Evolutionary conservation across 768 basidiomycete genomes (phyloP).

Genomic region (Polyporus arcularius): DNA sequence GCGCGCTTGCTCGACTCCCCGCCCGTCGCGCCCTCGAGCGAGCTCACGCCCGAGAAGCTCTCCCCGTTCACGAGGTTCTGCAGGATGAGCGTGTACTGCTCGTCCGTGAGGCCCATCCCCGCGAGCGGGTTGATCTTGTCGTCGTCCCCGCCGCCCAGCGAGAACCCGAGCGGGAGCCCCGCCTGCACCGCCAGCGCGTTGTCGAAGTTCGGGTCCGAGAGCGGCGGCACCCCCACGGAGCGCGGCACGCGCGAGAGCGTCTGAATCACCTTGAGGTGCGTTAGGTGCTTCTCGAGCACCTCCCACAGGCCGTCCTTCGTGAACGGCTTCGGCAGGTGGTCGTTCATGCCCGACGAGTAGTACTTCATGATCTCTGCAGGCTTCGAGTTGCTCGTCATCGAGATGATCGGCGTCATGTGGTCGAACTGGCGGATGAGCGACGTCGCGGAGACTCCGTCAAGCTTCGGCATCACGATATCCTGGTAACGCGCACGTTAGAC

Average conservation of each 20-base stretch:
- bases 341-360: conserved; percentile 92
- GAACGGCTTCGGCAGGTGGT: conserved; percentile 95
- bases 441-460: conserved; percentile 89
- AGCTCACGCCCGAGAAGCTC: conserved; percentile 48
- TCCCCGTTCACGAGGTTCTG: conserved; percentile 72
- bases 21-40: conserved; percentile 19
- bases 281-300: conserved; percentile 93
- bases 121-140: conserved; percentile 79
- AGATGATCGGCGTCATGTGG: conserved; percentile 94
- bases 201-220: conserved; percentile 55
- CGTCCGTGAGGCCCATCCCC: conserved; percentile 85
- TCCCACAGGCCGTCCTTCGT: conserved; percentile 89
- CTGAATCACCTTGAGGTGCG: conserved; percentile 85
- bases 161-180: conserved; percentile 19
- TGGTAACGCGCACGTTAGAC: conserved; percentile 30
- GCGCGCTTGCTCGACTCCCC: conserved; percentile 30
- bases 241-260: conserved; percentile 69
- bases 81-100: conserved; percentile 81
- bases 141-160: conserved; percentile 27
- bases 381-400: conserved; percentile 95
- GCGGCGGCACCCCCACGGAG: conserved; percentile 64
- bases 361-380: conserved; percentile 93
- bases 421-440: conserved; percentile 94
- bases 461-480: conserved; percentile 95
- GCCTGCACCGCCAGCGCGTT: conserved; percentile 52